phyloP scores from a whole-genome alignment of 164 flowering plant genomes.

The Vitis rupestris region DNA sequence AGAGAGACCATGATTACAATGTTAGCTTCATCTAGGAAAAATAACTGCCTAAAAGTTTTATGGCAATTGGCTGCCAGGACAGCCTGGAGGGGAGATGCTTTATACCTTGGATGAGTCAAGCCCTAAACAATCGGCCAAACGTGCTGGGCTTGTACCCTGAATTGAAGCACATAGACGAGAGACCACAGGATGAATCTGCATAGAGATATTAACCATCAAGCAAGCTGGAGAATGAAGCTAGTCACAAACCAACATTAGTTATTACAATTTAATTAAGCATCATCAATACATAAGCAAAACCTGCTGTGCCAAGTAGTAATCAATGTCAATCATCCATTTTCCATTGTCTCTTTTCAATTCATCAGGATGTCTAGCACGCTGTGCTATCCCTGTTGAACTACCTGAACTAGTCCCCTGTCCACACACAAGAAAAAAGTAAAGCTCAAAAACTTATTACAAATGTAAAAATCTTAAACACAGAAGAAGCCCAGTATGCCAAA shows the following conservation, averaged over 20 bases:
- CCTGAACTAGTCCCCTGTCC: slow-evolving; percentile 57
- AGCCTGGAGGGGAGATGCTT: background rate
- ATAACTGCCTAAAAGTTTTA: background rate
- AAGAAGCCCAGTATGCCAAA: background rate
- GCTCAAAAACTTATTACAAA: background rate
- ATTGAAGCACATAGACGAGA: slow-evolving; percentile 96
- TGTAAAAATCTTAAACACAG: background rate
- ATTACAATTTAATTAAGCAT: background rate
- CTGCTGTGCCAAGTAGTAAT: slow-evolving; percentile 96
- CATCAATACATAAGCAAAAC: slow-evolving; percentile 21
- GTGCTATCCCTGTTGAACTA: slow-evolving; percentile 80
- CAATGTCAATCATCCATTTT: slow-evolving; percentile 89
- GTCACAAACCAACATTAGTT: background rate
- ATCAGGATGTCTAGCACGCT: slow-evolving; percentile 97
- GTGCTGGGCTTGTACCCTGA: slow-evolving; percentile 94
- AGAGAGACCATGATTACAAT: slow-evolving; percentile 10
- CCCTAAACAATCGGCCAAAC: slow-evolving; percentile 94
- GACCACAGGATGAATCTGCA: slow-evolving; percentile 96
- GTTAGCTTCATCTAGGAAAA: slow-evolving; percentile 2
- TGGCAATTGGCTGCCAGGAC: background rate
- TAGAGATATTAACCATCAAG: slow-evolving; percentile 6
- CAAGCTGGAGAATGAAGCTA: background rate
- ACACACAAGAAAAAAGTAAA: background rate
- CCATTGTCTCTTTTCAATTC: slow-evolving; percentile 74
- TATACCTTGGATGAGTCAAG: slow-evolving; percentile 94